phyloP scores from a whole-genome alignment of 495 filamentous ascomycete species.

The Glutinoglossum americanum region DNA sequence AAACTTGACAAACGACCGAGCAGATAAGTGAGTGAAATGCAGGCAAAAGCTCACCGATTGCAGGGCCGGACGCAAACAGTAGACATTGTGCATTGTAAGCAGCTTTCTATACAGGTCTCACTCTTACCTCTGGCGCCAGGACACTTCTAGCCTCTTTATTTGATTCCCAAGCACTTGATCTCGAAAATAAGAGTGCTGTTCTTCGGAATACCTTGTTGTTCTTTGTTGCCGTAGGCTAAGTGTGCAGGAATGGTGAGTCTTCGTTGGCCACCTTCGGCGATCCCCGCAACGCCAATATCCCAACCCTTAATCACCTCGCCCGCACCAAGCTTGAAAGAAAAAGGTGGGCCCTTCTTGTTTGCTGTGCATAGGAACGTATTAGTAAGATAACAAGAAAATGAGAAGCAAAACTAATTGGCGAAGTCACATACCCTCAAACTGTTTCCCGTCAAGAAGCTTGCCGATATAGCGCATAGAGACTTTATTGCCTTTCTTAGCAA shows the following conservation, averaged over 20 bases:
- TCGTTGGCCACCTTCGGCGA: slow-evolving; percentile 83
- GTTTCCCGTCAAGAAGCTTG: slow-evolving; percentile 72
- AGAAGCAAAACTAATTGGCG: background rate
- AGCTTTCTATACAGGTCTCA: background rate
- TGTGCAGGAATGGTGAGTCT: slow-evolving; percentile 69
- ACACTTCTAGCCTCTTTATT: slow-evolving; percentile 7
- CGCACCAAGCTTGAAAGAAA: slow-evolving; percentile 78
- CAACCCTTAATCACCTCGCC: slow-evolving; percentile 97
- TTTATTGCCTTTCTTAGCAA: slow-evolving; percentile 65
- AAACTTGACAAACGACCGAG: background rate
- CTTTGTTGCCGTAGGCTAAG: slow-evolving; percentile 69
- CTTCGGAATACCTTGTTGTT: slow-evolving; percentile 55
- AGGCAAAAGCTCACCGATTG: background rate
- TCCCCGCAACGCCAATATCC: slow-evolving; percentile 84
- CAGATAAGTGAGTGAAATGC: background rate
- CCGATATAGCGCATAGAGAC: slow-evolving; percentile 94
- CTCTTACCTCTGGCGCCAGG: background rate
- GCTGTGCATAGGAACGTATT: slow-evolving; percentile 24
- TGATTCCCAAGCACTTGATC: slow-evolving; percentile 61
- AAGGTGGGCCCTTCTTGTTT: slow-evolving; percentile 96
- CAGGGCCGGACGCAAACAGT: background rate
- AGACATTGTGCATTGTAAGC: background rate
- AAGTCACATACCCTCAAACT: slow-evolving; percentile 60
- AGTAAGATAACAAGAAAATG: too few relatives aligned
- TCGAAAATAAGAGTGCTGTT: slow-evolving; percentile 90